Conservation (phyloP, 176 grass and related monocot genomes). For the Stipa capillata region DNA sequence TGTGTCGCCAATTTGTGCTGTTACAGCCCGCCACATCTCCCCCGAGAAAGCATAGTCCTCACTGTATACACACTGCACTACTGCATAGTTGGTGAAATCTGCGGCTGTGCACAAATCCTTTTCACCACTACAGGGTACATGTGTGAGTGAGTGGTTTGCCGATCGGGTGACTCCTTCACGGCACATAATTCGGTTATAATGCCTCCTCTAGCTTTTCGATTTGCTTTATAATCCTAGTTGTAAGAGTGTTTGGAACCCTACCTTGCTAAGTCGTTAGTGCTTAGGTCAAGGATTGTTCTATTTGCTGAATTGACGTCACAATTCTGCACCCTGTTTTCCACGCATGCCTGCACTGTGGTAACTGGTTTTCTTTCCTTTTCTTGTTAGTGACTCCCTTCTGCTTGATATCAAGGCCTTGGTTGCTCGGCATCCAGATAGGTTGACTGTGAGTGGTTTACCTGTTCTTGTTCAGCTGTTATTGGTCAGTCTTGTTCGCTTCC, state of each 20-base stretch:
- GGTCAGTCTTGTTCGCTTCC: background rate
- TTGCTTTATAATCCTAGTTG: background rate
- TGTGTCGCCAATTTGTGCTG: background rate
- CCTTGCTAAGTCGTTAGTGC: background rate
- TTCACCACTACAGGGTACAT: background rate
- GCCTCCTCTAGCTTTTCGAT: background rate
- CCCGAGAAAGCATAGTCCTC: background rate
- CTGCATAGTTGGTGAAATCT: background rate
- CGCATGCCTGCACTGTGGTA: background rate
- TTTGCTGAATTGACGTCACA: background rate
- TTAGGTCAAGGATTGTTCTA: background rate
- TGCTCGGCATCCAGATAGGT: conserved; percentile 52
- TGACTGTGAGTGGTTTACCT: conserved; percentile 49
- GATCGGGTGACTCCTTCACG: background rate
- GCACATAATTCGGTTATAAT: background rate
- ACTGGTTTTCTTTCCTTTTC: background rate
- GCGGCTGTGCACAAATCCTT: background rate
- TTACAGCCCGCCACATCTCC: background rate
- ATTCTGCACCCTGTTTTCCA: background rate
- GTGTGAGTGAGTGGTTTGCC: background rate
- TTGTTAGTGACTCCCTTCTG: conserved; percentile 58
- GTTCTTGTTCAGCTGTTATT: background rate
- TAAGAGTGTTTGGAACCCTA: background rate
- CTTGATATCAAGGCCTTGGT: conserved; percentile 61
- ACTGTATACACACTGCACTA: background rate